Evolutionary conservation across 2,329 filamentous ascomycete genomes (phyloP), one percentile per base, ranked within the genome.

Genomic region (Ophiocordyceps unilateralis): DNA sequence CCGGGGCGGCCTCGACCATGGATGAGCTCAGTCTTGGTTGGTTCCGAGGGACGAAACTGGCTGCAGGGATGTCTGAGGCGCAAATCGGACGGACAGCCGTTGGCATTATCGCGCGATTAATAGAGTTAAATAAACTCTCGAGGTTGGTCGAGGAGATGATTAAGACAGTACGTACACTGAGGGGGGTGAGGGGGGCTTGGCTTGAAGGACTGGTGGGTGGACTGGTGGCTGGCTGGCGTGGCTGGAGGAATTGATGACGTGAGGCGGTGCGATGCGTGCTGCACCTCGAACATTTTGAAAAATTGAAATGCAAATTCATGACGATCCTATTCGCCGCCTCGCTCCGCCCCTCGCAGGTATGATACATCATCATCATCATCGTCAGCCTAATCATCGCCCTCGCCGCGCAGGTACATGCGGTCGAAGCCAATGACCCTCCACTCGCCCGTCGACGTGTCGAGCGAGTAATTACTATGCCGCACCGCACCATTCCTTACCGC

Each of bases 401-500:
- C 15, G 7, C 22, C 21, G 7, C 28, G 44, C 26, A 49, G 22
- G 11, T 49, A 48, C 50, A 56, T 54, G 46, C 49, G 46, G 3
- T 52, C 49, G 34, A 53, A 54, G 1, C 50, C 49, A 39, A 54
- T 44, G 8, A 53, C 50, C 41, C 47, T 21, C 53, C 53, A 56
- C 43, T 49, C 41, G 1, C 44, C 46, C 7, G 49, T 53, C 36
- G 52, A 44, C 15, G 53, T 54, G 39, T 56, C 44, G 39, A 53
- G 72, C 58, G 72, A 60, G 63, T 81, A 47, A 72, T 84, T 57
- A 3, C 60, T 66, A 19, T 62, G 60, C 28, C 50, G 51, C 7
- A 62, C 56, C 47, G 60, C 41, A 7, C 65, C 72, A 21, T 59
- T 62, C 52, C 70, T 72, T 48, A 81, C 52, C 26, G 65, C 70